Base-by-base conservation (phyloP, 2,329 filamentous ascomycete species). In the Tympanopsis confertula region DNA sequence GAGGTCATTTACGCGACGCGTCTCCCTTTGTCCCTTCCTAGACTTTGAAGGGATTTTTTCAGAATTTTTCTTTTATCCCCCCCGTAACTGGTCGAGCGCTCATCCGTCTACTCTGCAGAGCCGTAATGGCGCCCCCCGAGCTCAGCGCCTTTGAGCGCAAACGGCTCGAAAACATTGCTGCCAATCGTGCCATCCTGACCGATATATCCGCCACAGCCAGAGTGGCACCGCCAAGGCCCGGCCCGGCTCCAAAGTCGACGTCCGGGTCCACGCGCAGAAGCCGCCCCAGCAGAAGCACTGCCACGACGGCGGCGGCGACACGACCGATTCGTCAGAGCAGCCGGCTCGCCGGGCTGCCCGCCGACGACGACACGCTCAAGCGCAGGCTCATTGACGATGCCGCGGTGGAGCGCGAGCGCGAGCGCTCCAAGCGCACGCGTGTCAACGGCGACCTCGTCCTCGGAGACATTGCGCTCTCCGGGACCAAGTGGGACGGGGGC, bases 141-240 rank as follows among this genome's bases (percentile, higher is more conserved):
- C 54, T 79, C 41, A 81, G 76, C 50, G 78, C 82, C 13, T 82
- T 82, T 53, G 78, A 83, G 58, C 70, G 70, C 46, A 74, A 78
- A 48, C 67, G 78, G n/a, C 69, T 80, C 37, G 78, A 78, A 43
- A 82, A 82, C 48, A 83, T 83, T 44, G 78, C 77, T 15, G 77
- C 80, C 49, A 79, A 80, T 45, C 74, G 82, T 57, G 77, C 73
- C 35, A 67, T 82, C 5, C 57, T 83, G 19, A 75, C 77, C 44
- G 72, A 80, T 49, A 61, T 82, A 13, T 71, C 74, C 20, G 68
- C 73, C 36, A 66, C 73, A 35, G 66, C 74, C 2, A 74, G 75
- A n/a, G n/a, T n/a, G n/a, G n/a, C n/a, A n/a, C n/a, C n/a, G n/a
- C n/a, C n/a, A n/a, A n/a, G n/a, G n/a, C n/a, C n/a, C n/a, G n/a